Percentiles rank a stretch among this genome's conserved stretches.
Evolutionary conservation across 768 basidiomycete genomes (phyloP).

Genomic region (Mycena indigotica): DNA sequence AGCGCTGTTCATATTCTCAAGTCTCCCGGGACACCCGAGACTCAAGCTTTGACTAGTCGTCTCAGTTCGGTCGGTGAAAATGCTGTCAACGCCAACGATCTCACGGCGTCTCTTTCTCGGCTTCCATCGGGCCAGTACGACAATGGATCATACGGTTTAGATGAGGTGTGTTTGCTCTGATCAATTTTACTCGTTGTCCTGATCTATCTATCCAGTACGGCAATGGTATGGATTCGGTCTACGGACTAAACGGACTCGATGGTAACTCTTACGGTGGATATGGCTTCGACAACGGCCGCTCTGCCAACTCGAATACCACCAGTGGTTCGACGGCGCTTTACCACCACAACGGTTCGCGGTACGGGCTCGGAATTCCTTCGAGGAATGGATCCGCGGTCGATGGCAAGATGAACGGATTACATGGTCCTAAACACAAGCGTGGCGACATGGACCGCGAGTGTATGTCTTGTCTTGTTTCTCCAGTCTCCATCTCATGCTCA

Average conservation of each 20-base stretch:
- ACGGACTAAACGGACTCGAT: conserved; percentile 54
- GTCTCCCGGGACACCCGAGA: conserved; percentile 66
- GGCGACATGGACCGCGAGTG: conserved; percentile 91
- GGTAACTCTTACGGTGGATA: conserved; percentile 58
- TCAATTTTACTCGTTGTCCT: conserved; percentile 26
- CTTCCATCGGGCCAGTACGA: conserved; percentile 63
- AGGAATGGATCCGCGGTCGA: conserved; percentile 56
- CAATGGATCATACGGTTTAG: conserved; percentile 50
- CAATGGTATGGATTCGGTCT: conserved; percentile 50
- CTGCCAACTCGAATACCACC: conserved; percentile 37
- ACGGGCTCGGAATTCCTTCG: conserved; percentile 64
- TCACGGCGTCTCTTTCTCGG: conserved; percentile 75
- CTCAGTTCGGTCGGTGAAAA: conserved; percentile 56
- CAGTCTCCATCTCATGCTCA: conserved; percentile 7
- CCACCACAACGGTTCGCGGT: conserved; percentile 76
- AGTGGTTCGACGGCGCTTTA: conserved; percentile 77
- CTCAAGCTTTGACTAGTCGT: conserved; percentile 64
- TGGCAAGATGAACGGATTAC: conserved; percentile 85
- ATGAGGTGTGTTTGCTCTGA: conserved; percentile 41
- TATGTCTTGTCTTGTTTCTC: conserved; percentile 32
- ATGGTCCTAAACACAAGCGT: conserved; percentile 93
- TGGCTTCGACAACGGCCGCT: conserved; percentile 53
- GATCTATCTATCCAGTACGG: conserved; percentile 46
- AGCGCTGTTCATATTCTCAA: conserved; percentile 56
- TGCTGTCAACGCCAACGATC: conserved; percentile 52